Base-by-base conservation (phyloP, 805 yeast species). In the Nakazawaea wyomingensis region DNA sequence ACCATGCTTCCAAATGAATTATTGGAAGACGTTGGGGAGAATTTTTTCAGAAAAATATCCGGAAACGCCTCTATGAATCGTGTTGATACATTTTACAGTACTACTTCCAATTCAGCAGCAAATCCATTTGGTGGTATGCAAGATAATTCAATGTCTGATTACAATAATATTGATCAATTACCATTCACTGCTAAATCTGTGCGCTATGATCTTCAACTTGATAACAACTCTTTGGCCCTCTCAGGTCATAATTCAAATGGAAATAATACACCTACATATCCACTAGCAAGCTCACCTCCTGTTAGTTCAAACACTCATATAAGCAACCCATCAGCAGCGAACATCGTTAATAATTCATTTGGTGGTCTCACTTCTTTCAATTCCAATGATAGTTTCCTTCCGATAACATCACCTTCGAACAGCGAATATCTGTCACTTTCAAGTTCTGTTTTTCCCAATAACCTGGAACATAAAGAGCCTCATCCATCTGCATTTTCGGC, bases 401-500 rank as follows among this genome's bases (percentile, higher is more conserved):
- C 29, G 7, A 16, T 26, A 4, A 6, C 38, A 6, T 24, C 38
- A 4, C 38, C 38, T 1, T 20, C 27, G 21, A 21, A 21, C 27
- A 20, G 14, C 9, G 37, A 34, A 4, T 34, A 20, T 21, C 37
- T 21, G 18, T 14, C 37, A 13, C 37, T 34, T 34, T 34, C 37
- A 3, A 11, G 18, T 21, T 19, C 20, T 7, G 37, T 34, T n/a
- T 34, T 35, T 13, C 21, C 26, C 17, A 19, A 19, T 6, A 18
- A 16, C 13, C 34, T 17, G 13, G n/a, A 17, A 14, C 17, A 18
- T 4, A 20, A 37, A 7, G 9, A 11, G 8, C 14, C 33, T 18
- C 40, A 28, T n/a, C 52, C 16, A 9, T 53, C 40, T 38, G 45
- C 54, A 4, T 53, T 60, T 34, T 57, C 64, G 8, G 61, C 63